Conservation (phyloP, 805 yeast genomes). For the Saccharomycopsis fibuligera region DNA sequence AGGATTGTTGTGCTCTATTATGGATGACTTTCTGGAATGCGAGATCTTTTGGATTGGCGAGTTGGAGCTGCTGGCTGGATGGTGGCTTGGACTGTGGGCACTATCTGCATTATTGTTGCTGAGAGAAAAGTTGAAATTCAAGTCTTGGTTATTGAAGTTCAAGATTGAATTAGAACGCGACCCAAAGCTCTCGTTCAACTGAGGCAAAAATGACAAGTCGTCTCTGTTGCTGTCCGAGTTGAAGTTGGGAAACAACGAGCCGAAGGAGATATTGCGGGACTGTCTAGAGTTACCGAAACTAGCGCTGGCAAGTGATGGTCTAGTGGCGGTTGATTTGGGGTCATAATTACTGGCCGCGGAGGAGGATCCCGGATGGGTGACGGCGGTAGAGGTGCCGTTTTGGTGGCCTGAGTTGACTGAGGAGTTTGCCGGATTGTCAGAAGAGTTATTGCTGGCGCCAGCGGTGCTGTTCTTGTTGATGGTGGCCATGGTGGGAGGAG, state of each 20-base stretch:
- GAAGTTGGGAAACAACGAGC: constrained; percentile 9
- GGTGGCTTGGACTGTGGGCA: too few species aligned
- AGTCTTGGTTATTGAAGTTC: constrained; percentile 10
- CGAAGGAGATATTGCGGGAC: constrained; percentile 10
- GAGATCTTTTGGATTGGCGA: constrained; percentile 6
- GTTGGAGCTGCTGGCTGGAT: not conserved
- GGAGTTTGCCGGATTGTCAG: not conserved
- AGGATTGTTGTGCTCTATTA: not conserved
- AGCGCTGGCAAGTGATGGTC: not conserved
- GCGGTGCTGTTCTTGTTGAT: not conserved
- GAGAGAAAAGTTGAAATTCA: constrained; percentile 13
- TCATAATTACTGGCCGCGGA: not conserved
- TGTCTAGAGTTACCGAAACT: constrained; percentile 3
- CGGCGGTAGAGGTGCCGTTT: not conserved
- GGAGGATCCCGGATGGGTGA: too few species aligned
- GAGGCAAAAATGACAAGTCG: constrained; percentile 12
- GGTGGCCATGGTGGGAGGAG: constrained; percentile 1
- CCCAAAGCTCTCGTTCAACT: constrained; percentile 8
- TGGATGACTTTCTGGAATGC: constrained; percentile 4
- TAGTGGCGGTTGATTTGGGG: constrained; percentile 6
- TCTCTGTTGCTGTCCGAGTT: constrained; percentile 2
- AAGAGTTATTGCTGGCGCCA: not conserved
- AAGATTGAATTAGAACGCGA: not conserved
- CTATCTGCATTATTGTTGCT: not conserved
- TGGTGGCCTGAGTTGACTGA: not conserved